Evolutionary conservation across 768 basidiomycete species (phyloP), one percentile per base, ranked within the genome.

Genomic region (Boletus subparvulus): DNA sequence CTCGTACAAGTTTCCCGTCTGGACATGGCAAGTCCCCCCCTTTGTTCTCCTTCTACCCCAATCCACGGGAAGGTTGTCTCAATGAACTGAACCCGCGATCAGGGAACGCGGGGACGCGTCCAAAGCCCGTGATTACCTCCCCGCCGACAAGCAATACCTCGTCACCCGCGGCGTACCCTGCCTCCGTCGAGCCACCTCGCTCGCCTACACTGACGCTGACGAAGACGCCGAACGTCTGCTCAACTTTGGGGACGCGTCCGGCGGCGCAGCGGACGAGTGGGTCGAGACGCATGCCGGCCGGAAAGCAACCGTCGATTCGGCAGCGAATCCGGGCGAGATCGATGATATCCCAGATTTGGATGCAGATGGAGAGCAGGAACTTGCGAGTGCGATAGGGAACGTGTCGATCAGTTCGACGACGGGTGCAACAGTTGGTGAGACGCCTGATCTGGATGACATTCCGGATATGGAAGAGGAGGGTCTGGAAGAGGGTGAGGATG

Each of bases 391-490:
- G 2, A 73, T 86, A 36, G 75, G 75, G 17, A 74, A 70, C 26
- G 54, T 86, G 58, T 79, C 79, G 16, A 63, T 86, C n/a, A 65
- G 56, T 44, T 66, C 70, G 42, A 73, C 74, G 24, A 36, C 74
- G 12, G 73, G 67, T 3, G 72, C 67, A 26, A 71, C 69, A 43
- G 65, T 60, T 30, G 71, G 71, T 24, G 88, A 87, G 59, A 92
- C 88, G n/a, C 93, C 94, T 28, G 87, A 98, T 78, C 79, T 98
- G 64, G 94, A 96, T 69, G 94, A 98, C 73, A 98, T 98, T 53
- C 97, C 97, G 6, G 97, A 98, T 76, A 97, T 99, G 93, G 94
- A 97, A 71, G 93, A 94, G 66, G 94, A 94, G n/a, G 83, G 84
- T 61, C 79, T 95, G 37, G 88, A 88, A 62, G 95, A 89, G 64